phyloP scores from a whole-genome alignment of 495 filamentous ascomycete genomes.

The Astrothelium subdiscretum region DNA sequence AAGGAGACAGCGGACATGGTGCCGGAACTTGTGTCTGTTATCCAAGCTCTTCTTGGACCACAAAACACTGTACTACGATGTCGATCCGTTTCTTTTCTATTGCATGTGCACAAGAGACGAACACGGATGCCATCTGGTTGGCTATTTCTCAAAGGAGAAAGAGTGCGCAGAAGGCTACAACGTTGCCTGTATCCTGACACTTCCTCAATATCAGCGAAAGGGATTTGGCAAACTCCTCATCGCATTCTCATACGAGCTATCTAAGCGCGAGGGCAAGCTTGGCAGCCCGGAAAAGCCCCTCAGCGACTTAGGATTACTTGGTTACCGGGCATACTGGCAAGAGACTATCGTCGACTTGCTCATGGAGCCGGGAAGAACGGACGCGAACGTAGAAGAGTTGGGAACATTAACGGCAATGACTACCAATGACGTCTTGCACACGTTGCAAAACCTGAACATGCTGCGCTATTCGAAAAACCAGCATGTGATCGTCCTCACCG shows the following conservation, averaged over 20 bases:
- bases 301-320: constrained; percentile 79
- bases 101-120: constrained; percentile 86
- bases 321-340: constrained; percentile 94
- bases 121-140: constrained; percentile 82
- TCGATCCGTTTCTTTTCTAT: constrained; percentile 97
- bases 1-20: constrained; percentile 89
- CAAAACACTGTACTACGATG: constrained; percentile 99
- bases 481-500: constrained; percentile 79
- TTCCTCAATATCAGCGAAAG: constrained; percentile 90
- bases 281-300: constrained; percentile 95
- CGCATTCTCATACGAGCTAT: constrained; percentile 95
- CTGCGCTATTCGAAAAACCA: constrained; percentile 81
- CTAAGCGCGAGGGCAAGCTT: constrained; percentile 85
- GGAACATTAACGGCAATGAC: constrained; percentile 80
- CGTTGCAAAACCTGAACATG: constrained; percentile 86
- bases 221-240: constrained; percentile 89
- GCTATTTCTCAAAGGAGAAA: constrained; percentile 98
- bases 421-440: constrained; percentile 86
- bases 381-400: constrained; percentile 71
- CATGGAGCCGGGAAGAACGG: constrained; percentile 42
- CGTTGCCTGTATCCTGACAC: constrained; percentile 90
- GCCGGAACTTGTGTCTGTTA: constrained; percentile 86
- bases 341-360: constrained; percentile 82
- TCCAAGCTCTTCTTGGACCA: constrained; percentile 96
- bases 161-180: constrained; percentile 94